Conservation (phyloP, 495 filamentous ascomycete species). For the Aspergillus funiculosus region DNA sequence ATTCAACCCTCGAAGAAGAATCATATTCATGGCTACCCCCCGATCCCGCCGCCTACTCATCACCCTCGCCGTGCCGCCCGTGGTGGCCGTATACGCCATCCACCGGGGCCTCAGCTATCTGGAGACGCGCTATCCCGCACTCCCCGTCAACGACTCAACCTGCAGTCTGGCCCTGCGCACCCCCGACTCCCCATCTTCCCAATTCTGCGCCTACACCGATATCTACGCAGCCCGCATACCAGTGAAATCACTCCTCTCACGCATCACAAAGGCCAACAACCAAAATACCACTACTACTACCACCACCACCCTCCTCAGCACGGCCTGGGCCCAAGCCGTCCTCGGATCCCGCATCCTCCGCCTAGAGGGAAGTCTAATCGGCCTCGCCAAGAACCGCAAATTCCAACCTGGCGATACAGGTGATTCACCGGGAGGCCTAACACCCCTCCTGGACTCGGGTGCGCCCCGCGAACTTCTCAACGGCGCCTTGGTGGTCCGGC, state of each 20-base stretch:
- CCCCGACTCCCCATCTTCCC: constrained; percentile 13
- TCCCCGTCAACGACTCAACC: constrained; percentile 10
- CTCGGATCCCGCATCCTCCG: constrained; percentile 20
- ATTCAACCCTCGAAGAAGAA: neutral
- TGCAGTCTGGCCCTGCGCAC: constrained; percentile 20
- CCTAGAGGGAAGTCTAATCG: constrained; percentile 20
- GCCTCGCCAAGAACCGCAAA: constrained; percentile 11
- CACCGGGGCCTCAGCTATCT: constrained; percentile 25
- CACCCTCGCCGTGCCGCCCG: constrained; percentile 16
- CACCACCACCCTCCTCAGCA: constrained; percentile 16
- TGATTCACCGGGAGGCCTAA: constrained; percentile 12
- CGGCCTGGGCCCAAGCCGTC: constrained; percentile 26
- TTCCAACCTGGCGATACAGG: constrained; percentile 23
- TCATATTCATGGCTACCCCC: neutral
- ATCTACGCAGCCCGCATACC: constrained; percentile 29
- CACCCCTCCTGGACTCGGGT: neutral
- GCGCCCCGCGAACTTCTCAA: constrained; percentile 19
- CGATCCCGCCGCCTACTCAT: constrained; percentile 15
- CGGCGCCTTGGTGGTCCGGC: constrained; percentile 20
- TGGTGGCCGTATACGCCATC: constrained; percentile 18
- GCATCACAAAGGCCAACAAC: neutral
- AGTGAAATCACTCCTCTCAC: constrained; percentile 11
- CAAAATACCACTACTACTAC: neutral
- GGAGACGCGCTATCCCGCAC: constrained; percentile 28
- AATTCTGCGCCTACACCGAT: constrained; percentile 29